Conservation (phyloP, 116 monocot genomes). For the Posidonia oceanica region DNA sequence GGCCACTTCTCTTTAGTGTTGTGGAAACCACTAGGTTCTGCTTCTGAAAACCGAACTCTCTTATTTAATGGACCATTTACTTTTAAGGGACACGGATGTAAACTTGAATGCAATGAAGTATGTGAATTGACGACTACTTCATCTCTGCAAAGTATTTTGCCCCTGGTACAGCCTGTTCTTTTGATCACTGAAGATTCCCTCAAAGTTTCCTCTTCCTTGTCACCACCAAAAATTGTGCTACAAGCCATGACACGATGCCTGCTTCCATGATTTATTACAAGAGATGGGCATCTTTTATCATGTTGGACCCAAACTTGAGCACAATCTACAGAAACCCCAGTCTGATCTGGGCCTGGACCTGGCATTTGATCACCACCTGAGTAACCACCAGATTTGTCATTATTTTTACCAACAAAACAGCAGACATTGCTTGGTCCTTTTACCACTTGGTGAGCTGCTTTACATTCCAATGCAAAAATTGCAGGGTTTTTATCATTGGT, state of each 20-base stretch:
- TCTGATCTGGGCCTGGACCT: not conserved
- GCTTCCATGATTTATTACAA: slow-evolving; percentile 13
- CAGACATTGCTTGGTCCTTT: slow-evolving; percentile 1
- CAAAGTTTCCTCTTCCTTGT: slow-evolving; percentile 11
- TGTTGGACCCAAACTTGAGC: slow-evolving; percentile 1
- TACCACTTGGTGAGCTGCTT: not conserved
- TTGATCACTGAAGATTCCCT: slow-evolving; percentile 5
- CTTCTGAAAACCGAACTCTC: slow-evolving; percentile 52
- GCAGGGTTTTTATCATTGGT: not conserved
- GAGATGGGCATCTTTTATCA: slow-evolving; percentile 16
- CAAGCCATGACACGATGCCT: slow-evolving; percentile 15
- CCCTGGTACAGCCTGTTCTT: slow-evolving; percentile 2
- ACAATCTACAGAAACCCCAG: slow-evolving; percentile 9
- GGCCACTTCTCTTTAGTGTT: slow-evolving; percentile 1
- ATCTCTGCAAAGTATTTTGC: not conserved
- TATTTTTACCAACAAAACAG: not conserved
- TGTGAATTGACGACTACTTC: not conserved
- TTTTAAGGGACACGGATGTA: slow-evolving; percentile 3
- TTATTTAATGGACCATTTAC: slow-evolving; percentile 14
- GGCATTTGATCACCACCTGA: not conserved
- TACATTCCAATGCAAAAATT: not conserved
- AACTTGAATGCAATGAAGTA: slow-evolving; percentile 5
- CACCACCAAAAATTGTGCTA: slow-evolving; percentile 6
- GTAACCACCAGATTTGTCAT: not conserved
- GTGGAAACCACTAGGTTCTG: slow-evolving; percentile 1